Conservation (phyloP, 768 basidiomycete genomes). For the Amanita molliuscula region DNA sequence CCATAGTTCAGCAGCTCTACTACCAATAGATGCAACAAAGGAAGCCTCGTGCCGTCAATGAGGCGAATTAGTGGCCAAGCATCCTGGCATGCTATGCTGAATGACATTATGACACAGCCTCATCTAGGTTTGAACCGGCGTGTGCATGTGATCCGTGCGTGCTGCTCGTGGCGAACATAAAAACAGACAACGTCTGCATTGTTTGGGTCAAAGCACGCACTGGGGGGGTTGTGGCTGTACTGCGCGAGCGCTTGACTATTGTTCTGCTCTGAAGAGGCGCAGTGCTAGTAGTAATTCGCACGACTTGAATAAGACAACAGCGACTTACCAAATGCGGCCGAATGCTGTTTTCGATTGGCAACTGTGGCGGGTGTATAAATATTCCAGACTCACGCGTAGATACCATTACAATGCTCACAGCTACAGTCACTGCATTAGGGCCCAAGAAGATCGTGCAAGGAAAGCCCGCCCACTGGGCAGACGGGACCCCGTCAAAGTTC, state of each 20-base stretch:
- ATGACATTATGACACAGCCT: neutral
- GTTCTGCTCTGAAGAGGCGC: neutral
- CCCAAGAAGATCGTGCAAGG: neutral
- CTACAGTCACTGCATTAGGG: neutral
- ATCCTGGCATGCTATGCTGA: neutral
- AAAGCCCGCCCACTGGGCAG: constrained; percentile 18
- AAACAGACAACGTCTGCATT: neutral
- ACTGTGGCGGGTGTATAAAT: neutral
- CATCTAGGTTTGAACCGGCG: neutral
- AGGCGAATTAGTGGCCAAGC: neutral
- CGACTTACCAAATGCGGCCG: neutral
- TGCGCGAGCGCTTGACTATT: neutral
- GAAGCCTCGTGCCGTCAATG: neutral
- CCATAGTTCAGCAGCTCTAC: neutral
- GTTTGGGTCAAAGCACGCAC: neutral
- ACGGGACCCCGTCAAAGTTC: constrained; percentile 13
- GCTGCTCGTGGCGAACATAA: neutral
- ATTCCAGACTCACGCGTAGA: too few species aligned
- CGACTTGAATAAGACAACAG: too few species aligned
- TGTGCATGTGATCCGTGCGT: neutral
- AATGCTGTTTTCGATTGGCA: neutral
- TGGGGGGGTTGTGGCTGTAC: neutral
- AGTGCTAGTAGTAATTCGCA: too few species aligned
- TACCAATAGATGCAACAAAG: neutral
- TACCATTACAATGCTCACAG: neutral